Base-by-base conservation (phyloP, 2,329 filamentous ascomycete genomes). In the Fusarium equiseti region DNA sequence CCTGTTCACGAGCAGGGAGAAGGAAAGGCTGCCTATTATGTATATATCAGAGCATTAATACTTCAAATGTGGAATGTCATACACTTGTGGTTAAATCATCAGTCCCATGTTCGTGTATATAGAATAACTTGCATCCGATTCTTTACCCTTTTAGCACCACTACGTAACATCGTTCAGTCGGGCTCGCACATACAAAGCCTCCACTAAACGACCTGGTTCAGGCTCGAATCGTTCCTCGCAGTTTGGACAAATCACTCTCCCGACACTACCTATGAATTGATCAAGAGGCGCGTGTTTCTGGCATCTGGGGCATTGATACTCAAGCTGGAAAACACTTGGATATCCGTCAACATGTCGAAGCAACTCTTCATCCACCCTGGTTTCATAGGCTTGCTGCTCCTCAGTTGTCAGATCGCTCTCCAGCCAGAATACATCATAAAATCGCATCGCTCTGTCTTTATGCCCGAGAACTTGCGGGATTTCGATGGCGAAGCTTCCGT, bases 231-330 rank as follows among this genome's bases (percentile, higher is more conserved):
- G 10, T 18, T 5, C 15, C 11, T 22, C 13, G 3, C 51, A 54
- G 13, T 32, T 54, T 15, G 27, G 51, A 26, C 27, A 54, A 2
- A 15, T 10, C 18, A 27, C 51, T 1, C 27, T 32, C 15, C 51
- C 16, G 6, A 45, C 15, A 44, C 16, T 32, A 31, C 40, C 40
- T 8, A 11, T n/a, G 6, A 32, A 54, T 1, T 26, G 8, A 0
- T 20, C 40, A 22, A 54, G 20, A 10, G 16, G 0, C 2, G 51
- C 26, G 4, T 3, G n/a, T 32, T 0, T 8, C 3, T 6, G 8
- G 8, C 38, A 44, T n/a, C 6, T 24, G 0, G 27, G 51, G 3
- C 51, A 54, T 5, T 2, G 26, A 24, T 54, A 32, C 32, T 44
- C 38, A 3, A 54, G 20, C 2, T 31, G 27, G 5, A 44, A 44